Base-by-base conservation (phyloP, 305 asterid genomes). In the Fraxinus floribunda region DNA sequence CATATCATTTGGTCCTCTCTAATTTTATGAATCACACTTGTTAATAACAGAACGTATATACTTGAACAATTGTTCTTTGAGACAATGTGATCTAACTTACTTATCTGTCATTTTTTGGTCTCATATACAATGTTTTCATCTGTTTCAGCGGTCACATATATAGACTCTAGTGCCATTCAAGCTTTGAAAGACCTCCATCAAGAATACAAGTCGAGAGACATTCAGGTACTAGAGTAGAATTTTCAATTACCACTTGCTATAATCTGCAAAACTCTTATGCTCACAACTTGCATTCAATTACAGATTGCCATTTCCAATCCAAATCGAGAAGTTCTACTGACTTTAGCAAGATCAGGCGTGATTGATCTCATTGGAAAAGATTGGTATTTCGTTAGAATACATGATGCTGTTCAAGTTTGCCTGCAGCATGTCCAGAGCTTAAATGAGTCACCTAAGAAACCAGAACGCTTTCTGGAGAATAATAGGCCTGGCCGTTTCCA, bases 121-220 rank as follows among this genome's bases (percentile, higher is more conserved):
- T 68, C 35, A 8, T 57, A 34, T 66, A 13, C 3, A 44, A 52
- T 16, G 7, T 38, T 78, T 57, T 77, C 38, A 75, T 89, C 68
- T 82, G 39, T 88, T 89, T 87, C 95, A 96, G 99, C 99, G 75
- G 91, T 88, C 81, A 96, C 99, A 26, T 96, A 96, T 75, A 88
- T 96, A 70, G 99, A 96, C 84, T 94, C 99, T 44, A 96, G 99
- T 80, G 99, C 98, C 10, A 95, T 93, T 83, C 94, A 94, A 89
- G 97, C 98, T 79, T 74, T 96, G 82, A 96, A 94, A 83, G 99
- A 96, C 84, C 89, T 96, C 84, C 80, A 94, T 84, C 94, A 90
- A 41, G 98, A 96, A 86, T 96, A 96, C 91, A 93, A 89, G 81
- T 91, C 97, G 1, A 86, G 98, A 30, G 90, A 93, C 87, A 96